Evolutionary conservation across 768 basidiomycete species (phyloP), one percentile per base, ranked within the genome.

Genomic region (Serendipita sp.): DNA sequence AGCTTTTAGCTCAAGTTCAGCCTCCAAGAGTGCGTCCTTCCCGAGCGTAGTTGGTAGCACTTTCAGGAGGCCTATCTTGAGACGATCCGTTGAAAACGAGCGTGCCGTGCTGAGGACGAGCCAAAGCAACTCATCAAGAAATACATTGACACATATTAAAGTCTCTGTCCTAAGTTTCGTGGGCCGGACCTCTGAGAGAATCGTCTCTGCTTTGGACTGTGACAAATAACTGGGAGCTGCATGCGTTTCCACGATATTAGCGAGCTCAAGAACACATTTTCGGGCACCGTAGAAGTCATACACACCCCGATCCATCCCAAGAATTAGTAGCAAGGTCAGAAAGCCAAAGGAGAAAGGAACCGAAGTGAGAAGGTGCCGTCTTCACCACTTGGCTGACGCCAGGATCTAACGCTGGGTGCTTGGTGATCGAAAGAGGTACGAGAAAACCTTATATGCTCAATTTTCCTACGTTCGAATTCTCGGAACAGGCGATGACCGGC

Each of bases 101-200:
- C 81, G 77, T 3, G 89, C 77, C 22, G 78, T 77, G 64, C 74
- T 76, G 68, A 92, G 79, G 62, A 90, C 81, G 63, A 77, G 83
- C 74, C 83, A 82, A 60, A 94, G 77, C 64, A 92, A 80, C 73
- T 93, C 91, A 74, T 93, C 91, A 64, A 93, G 79, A 50, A 90
- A 74, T 65, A 83, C 81, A 72, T 93, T 93, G 75, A 92, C 81
- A 64, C 81, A 79, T 64, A 76, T 77, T 53, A 96, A 82, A n/a
- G 89, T 86, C 61, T 91, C 83, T 20, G 78, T 70, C 66, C 84
- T 83, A 73, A 95, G 81, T 71, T 83, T 86, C 67, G 90, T 93
- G n/a, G 90, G 90, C 20, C 93, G 85, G 62, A 94, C 82, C 68
- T 97, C 93, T 64, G 89, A 91, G 61, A 97, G 83, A 69, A 96